A percentile compares a stretch with the other conserved stretches of the same genome.
These are phyloP conservation scores for Sequoiadendron giganteum DNA, from an alignment of 75 land plant species.

Conservation along the genomic window DNA sequence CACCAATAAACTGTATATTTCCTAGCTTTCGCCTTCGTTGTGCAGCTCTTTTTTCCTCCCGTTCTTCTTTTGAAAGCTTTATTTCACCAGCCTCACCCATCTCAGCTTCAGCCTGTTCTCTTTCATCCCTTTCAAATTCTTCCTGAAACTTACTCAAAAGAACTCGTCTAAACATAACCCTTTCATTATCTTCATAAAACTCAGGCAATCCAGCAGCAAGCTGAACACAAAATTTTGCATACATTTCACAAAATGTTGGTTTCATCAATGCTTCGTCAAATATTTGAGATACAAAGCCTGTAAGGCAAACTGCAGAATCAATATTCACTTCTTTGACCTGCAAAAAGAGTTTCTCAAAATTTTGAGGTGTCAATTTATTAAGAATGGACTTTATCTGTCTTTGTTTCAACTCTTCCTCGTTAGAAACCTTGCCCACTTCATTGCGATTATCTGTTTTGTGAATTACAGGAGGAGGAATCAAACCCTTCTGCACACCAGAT, in stretches of 20 bases:
- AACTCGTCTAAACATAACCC: constrained; percentile 77
- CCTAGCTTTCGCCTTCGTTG: constrained; percentile 91
- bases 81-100: constrained; percentile 64
- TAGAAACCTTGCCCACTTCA: constrained; percentile 74
- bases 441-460: constrained; percentile 89
- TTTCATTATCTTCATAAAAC: constrained; percentile 69
- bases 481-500: constrained; percentile 43
- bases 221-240: constrained; percentile 79
- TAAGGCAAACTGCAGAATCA: constrained; percentile 73
- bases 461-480: constrained; percentile 52
- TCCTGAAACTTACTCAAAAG: constrained; percentile 91
- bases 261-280: constrained; percentile 25
- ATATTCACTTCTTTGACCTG: constrained; percentile 88
- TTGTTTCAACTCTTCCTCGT: constrained; percentile 85
- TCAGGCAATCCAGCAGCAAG: constrained; percentile 76
- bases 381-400: constrained; percentile 83
- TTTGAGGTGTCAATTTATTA: constrained; percentile 96
- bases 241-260: constrained; percentile 99
- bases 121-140: constrained; percentile 26
- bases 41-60: constrained; percentile 66
- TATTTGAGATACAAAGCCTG: constrained; percentile 90
- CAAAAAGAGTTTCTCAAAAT: constrained; percentile 89
- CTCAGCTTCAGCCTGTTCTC: constrained; percentile 83
- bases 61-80: constrained; percentile 59
- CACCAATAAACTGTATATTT: constrained; percentile 92